These are phyloP conservation scores for Entomortierella chlamydospora DNA, from an alignment of 192 early-diverging fungal genomes.

Conservation along the genomic window DNA sequence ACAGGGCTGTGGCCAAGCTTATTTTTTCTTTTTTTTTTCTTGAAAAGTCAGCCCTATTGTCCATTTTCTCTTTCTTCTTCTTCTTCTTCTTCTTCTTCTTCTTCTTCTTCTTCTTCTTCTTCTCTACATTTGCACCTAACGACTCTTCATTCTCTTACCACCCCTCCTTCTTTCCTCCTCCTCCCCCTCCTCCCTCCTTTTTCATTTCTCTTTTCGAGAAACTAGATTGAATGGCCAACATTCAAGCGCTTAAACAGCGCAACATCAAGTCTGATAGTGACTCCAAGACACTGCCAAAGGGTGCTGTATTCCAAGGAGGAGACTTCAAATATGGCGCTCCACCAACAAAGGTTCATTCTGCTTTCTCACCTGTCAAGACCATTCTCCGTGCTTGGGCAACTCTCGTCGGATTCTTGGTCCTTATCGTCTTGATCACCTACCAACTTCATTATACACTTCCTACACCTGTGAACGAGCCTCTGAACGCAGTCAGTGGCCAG, in stretches of 20 bases:
- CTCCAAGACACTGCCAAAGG: not conserved
- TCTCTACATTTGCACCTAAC: too few species aligned
- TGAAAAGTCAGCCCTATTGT: too few species aligned
- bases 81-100: not conserved
- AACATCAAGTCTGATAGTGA: slow-evolving; percentile 11
- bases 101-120: not conserved
- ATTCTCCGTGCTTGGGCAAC: slow-evolving; percentile 29
- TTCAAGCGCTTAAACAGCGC: slow-evolving; percentile 45
- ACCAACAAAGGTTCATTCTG: slow-evolving; percentile 31
- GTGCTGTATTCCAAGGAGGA: too few species aligned
- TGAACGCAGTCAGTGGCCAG: slow-evolving; percentile 36
- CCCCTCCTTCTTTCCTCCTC: not conserved
- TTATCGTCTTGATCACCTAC: slow-evolving; percentile 24
- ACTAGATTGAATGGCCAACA: slow-evolving; percentile 14
- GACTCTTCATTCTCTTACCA: too few species aligned
- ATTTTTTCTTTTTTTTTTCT: too few species aligned
- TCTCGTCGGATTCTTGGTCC: slow-evolving; percentile 28
- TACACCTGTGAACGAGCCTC: slow-evolving; percentile 25
- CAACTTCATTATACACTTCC: slow-evolving; percentile 34
- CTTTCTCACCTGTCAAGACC: slow-evolving; percentile 26
- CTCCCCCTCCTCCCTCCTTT: not conserved
- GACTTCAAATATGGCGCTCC: slow-evolving; percentile 3
- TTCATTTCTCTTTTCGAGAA: not conserved
- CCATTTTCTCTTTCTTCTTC: not conserved
- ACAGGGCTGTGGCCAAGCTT: not conserved